Evolutionary conservation across 345 rosid genomes (phyloP), one percentile per base, ranked within the genome.

Genomic region (Mercurialis annua): DNA sequence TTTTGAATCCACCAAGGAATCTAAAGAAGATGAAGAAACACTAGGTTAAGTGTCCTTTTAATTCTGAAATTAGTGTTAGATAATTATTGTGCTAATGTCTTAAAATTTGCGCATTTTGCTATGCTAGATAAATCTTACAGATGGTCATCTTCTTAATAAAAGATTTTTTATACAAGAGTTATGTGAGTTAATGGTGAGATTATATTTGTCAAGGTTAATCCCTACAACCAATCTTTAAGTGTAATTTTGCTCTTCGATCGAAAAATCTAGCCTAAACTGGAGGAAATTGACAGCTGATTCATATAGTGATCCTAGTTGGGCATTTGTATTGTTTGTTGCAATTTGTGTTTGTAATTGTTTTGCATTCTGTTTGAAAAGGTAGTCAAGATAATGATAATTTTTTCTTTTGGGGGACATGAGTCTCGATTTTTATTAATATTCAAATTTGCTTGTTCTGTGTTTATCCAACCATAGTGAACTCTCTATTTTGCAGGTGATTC

Each of bases 401-500:
- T 20, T 11, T 46, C 29, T 62, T 62, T 4, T 44, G 15, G 20
- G 20, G 29, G 1, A 17, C 21, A 20, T 10, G 26, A 18, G 18
- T 31, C 14, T 2, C 15, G 3, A 18, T 10, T 15, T 1, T 47
- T 24, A 16, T 68, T 46, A 1, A 16, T 9, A 20, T 36, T 7
- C 53, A 24, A 27, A 15, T 36, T 27, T 12, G 51, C 61, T 12
- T 48, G 34, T 10, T 64, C 5, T 65, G 14, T 30, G 10, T 54
- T 18, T 8, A 17, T 16, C 43, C 11, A 27, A n/a, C 21, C 36
- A 59, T 67, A n/a, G 36, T 33, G 3, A 40, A 76, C 49, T 68
- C 31, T 59, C 49, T 48, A 38, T 60, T 8, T 20, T 31, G 33
- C 65, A 80, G 89, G 70, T 77, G 75, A 77, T 74, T 81, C 82